phyloP scores from a whole-genome alignment of 352 stramenopile species.

The Phytophthora rubi region DNA sequence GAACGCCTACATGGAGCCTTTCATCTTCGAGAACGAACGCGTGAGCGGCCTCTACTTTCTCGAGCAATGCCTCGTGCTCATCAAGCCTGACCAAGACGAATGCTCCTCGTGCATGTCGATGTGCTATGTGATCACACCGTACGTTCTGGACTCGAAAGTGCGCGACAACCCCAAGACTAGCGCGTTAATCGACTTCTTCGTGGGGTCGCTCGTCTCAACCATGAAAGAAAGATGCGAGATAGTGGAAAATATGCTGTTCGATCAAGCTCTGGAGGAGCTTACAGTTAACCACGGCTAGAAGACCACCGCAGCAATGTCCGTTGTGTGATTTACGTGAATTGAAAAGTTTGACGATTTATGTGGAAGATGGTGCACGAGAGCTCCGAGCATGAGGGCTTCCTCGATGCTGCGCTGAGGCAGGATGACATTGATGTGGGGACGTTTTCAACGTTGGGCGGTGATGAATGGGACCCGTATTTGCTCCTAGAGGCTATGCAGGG shows the following conservation, averaged over 20 bases:
- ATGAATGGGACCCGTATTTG: slow-evolving; percentile 10
- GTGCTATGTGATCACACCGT: slow-evolving; percentile 54
- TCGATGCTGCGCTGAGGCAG: neutral
- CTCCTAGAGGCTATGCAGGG: slow-evolving; percentile 13
- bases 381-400: neutral
- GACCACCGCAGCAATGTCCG: no score
- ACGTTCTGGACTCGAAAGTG: slow-evolving; percentile 33
- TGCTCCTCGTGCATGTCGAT: slow-evolving; percentile 52
- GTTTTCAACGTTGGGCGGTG: neutral
- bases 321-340: neutral
- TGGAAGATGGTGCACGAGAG: neutral
- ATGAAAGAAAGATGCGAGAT: slow-evolving; percentile 42
- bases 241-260: slow-evolving; percentile 47
- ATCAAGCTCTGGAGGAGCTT: slow-evolving; percentile 16
- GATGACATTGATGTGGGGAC: neutral
- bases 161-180: slow-evolving; percentile 26
- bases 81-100: slow-evolving; percentile 42
- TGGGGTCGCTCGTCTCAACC: slow-evolving; percentile 35
- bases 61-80: slow-evolving; percentile 66
- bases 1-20: slow-evolving; percentile 56
- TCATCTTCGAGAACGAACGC: slow-evolving; percentile 52
- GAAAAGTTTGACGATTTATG: neutral
- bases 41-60: slow-evolving; percentile 48
- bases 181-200: slow-evolving; percentile 48
- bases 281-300: neutral